Base-by-base conservation (phyloP, 164 flowering plant species). In the Liriodendron chinense region DNA sequence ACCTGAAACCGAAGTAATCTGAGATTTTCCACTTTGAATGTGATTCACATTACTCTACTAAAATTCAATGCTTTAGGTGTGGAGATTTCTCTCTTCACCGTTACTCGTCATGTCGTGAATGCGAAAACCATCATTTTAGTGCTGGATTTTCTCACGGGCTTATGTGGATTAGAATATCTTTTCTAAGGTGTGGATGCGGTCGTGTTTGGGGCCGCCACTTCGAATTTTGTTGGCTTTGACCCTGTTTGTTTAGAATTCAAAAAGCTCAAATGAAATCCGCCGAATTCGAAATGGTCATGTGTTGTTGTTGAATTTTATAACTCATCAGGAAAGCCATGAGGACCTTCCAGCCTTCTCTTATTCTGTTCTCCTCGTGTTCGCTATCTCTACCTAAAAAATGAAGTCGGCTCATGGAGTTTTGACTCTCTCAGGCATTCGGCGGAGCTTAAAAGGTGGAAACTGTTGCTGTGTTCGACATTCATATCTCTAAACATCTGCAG, bases 161-260 rank as follows among this genome's bases (percentile, higher is more conserved):
- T 43, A 7, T 13, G n/a, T 72, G 71, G 43, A 7, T 20, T 57
- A n/a, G 68, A 57, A 53, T 75, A 48, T 69, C 76, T 77, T 16
- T 20, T 28, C 47, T 8, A 28, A 20, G 24, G 3, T 23, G 7
- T 50, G 23, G 75, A 50, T 47, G 65, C 59, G 0, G 72, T 72
- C 25, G 24, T 62, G 59, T 68, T 70, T 72, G 59, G 76, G 24
- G 61, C 63, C 65, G 75, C 73, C 49, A 25, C 71, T 76, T 22
- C 72, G 62, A 76, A 69, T 26, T 71, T 78, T 59, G 61, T 21
- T n/a, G 73, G 8, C 21, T 77, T 78, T 76, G 80, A 78, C 81
- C 68, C 61, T 47, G 23, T 78, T 69, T 65, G 72, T 78, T 74
- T 81, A 80, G 77, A 68, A 77, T 18, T 49, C 25, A 66, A 13